A percentile compares a stretch with the other conserved stretches of the same genome.
These are phyloP conservation scores for Paramecium octaurelia DNA, from an alignment of 73 alveolate species.

Conservation along the genomic window DNA sequence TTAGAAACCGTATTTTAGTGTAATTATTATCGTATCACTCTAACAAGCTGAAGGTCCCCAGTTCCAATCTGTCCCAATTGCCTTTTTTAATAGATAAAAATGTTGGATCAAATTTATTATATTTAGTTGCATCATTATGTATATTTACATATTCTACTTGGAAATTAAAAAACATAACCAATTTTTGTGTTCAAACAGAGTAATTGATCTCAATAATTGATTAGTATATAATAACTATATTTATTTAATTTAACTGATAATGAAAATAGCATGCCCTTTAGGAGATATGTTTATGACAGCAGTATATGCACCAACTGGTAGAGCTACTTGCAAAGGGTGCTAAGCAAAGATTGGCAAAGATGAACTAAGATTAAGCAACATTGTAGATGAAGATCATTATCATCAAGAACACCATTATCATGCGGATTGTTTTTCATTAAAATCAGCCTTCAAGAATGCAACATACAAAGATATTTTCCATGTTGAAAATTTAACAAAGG, in stretches of 20 bases:
- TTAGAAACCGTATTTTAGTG: slow-evolving; percentile 23
- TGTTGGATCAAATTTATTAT: neutral
- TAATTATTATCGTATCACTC: slow-evolving; percentile 45
- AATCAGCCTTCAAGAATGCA: neutral
- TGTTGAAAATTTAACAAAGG: neutral
- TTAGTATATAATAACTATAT: no score
- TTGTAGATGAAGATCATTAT: neutral
- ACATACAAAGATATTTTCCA: neutral
- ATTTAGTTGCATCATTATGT: neutral
- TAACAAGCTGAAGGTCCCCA: slow-evolving; percentile 51
- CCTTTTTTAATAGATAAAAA: neutral
- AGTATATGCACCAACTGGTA: neutral
- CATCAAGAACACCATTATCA: neutral
- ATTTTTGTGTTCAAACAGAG: neutral
- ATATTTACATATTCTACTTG: neutral
- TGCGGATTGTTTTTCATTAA: neutral
- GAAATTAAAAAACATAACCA: neutral
- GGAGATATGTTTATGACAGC: neutral
- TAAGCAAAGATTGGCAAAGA: neutral
- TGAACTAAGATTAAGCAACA: neutral
- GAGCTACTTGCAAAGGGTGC: slow-evolving; percentile 34
- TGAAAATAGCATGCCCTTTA: neutral
- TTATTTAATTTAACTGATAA: neutral
- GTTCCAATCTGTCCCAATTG: slow-evolving; percentile 31
- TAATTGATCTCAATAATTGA: neutral